Evolutionary conservation across 2,329 filamentous ascomycete genomes (phyloP).

Genomic region (Aspergillus awamori): DNA sequence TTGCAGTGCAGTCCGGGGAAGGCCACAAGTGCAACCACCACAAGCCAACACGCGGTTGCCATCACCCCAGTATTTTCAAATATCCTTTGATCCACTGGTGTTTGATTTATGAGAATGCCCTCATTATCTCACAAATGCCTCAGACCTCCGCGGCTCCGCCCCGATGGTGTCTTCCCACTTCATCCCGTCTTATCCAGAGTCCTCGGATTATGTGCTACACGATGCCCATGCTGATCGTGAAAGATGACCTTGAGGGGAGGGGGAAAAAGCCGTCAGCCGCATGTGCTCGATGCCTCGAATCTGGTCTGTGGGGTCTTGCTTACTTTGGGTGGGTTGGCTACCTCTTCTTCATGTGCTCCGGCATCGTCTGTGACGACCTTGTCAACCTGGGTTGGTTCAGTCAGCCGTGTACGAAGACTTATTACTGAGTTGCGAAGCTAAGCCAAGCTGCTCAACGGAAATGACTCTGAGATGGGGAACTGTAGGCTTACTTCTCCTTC

Average conservation of each 20-base stretch:
- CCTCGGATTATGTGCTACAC: constrained; percentile 29
- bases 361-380: constrained; percentile 28
- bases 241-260: constrained; percentile 26
- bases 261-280: background rate
- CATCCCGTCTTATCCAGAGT: constrained; percentile 23
- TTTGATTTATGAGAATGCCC: background rate
- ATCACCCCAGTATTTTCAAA: background rate
- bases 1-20: background rate
- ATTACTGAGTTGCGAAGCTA: no score
- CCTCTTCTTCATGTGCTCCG: constrained; percentile 25
- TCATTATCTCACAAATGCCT: background rate
- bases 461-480: background rate
- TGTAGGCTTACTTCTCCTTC: constrained; percentile 24
- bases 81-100: background rate
- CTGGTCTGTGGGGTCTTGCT: constrained; percentile 4
- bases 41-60: background rate
- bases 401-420: background rate
- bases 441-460: no score
- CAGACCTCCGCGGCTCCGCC: background rate
- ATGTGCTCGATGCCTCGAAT: background rate
- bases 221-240: constrained; percentile 32
- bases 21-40: background rate
- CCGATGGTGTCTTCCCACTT: background rate
- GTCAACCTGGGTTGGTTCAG: constrained; percentile 20
- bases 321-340: constrained; percentile 31